Conservation (phyloP, 2,329 filamentous ascomycete genomes). For the Aspergillus tanneri region DNA sequence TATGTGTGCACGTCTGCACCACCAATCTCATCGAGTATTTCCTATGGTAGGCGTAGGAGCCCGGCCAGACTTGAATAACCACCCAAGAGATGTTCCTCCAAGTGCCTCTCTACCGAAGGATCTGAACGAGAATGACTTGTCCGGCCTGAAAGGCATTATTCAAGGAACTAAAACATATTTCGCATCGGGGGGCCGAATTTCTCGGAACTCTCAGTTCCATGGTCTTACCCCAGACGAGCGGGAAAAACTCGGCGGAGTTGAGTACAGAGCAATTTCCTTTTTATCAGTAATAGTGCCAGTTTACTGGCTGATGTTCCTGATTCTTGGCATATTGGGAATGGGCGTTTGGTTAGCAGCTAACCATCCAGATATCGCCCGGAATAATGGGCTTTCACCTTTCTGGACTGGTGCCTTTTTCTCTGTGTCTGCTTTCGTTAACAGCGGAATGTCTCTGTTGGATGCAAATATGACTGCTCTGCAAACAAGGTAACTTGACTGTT, state of each 20-base stretch:
- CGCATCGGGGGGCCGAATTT: constrained; percentile 33
- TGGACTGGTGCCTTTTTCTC: constrained; percentile 52
- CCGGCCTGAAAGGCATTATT: constrained; percentile 25
- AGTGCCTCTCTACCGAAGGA: constrained; percentile 13
- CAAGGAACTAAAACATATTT: constrained; percentile 34
- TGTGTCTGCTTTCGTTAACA: constrained; percentile 56
- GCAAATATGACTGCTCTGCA: constrained; percentile 53
- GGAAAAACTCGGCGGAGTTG: constrained; percentile 44
- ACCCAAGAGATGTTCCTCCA: constrained; percentile 31
- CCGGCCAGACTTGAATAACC: constrained; percentile 34
- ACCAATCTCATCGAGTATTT: constrained; percentile 32
- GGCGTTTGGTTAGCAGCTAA: constrained; percentile 49
- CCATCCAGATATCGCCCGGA: constrained; percentile 38
- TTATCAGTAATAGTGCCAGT: constrained; percentile 40
- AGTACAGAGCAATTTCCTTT: constrained; percentile 43
- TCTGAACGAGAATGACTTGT: constrained; percentile 18
- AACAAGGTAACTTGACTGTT: constrained; percentile 26
- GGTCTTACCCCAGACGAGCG: constrained; percentile 46
- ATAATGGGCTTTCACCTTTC: constrained; percentile 53
- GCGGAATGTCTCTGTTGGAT: constrained; percentile 55
- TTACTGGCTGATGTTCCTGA: constrained; percentile 50
- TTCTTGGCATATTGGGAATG: constrained; percentile 48
- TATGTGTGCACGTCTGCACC: constrained; percentile 13
- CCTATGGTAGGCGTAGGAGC: constrained; percentile 39
- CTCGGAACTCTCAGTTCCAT: constrained; percentile 53